Evolutionary conservation across 192 early-diverging fungal genomes (phyloP), one percentile per base, ranked within the genome.

Genomic region (Lunasporangiospora selenospora): DNA sequence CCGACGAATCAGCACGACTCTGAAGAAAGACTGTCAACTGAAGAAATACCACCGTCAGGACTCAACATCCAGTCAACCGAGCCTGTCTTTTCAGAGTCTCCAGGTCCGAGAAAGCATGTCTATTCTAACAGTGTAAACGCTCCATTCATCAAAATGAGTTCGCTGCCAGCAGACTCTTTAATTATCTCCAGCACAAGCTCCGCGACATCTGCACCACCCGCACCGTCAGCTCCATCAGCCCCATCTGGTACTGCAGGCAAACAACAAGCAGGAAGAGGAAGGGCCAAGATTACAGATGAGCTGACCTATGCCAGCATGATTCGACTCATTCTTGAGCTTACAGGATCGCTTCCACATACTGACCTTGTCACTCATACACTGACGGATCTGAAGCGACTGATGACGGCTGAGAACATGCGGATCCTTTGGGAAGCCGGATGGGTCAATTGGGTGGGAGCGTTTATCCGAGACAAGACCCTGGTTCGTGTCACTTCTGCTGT

Each of bases 401-500:
- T 77, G 58, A 77, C 76, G 11, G 54, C 58, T 8, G 67, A 59
- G 37, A 77, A 77, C 34, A 77, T 77, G 76, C 33, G 76, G 30
- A 71, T 65, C 26, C 45, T 77, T 7, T 77, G 76, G 76, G 76
- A 77, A 31, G 51, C 67, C 4, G 67, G 63, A 4, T 77, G 76
- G 76, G 58, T 77, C 12, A 61, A 66, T 32, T 77, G 76, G 76
- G 42, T 71, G 15, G 67, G 57, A 15, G 45, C 51, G 5, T 77
- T 77, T 42, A 48, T 77, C 48, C 48, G 36, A 18, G 65, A 63
- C 39, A 67, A 64, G 40, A 56, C 39, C 27, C 58, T 38, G n/a
- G 63, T 77, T 36, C 51, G 54, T 4, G 76, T 65, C 23, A 64
- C 62, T 2, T 65, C 76, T 2, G 62, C 64, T 9, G 58, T 61